A percentile compares a stretch with the other conserved stretches of the same genome.
These are phyloP conservation scores for Daldinia caldariorum DNA, from an alignment of 495 filamentous ascomycete genomes.

Conservation along the genomic window DNA sequence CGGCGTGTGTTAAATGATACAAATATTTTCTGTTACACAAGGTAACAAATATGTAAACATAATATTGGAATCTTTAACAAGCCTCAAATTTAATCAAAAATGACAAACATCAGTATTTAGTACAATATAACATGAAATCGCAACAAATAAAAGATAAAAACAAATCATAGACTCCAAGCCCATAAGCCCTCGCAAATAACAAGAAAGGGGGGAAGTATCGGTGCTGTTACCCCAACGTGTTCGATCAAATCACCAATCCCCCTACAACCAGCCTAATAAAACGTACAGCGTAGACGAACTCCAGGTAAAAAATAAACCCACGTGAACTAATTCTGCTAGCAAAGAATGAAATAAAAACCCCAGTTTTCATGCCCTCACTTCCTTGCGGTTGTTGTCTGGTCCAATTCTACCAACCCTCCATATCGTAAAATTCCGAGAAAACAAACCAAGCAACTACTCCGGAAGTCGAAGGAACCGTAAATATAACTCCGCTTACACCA, in stretches of 20 bases:
- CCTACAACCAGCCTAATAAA: background rate
- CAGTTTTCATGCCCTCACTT: constrained; percentile 3
- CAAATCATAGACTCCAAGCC: too few species aligned
- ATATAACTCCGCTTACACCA: background rate
- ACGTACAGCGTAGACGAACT: constrained; percentile 7
- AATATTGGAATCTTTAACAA: background rate
- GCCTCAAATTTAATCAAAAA: background rate
- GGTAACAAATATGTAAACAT: background rate
- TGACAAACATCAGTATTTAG: background rate
- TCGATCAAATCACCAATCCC: constrained; percentile 13
- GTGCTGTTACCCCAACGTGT: constrained; percentile 8
- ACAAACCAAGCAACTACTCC: background rate
- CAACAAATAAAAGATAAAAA: too few species aligned
- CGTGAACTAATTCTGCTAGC: background rate
- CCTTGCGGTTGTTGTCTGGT: constrained; percentile 23
- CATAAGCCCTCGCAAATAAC: background rate
- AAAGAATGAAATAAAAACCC: background rate
- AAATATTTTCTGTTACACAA: background rate
- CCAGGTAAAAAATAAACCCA: constrained; percentile 11
- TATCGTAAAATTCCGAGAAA: background rate
- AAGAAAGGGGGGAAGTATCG: constrained; percentile 27
- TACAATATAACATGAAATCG: background rate
- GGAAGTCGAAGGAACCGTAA: too few species aligned
- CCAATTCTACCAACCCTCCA: background rate
- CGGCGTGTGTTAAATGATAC: background rate